Evolutionary conservation across 2,329 filamentous ascomycete species (phyloP).

Genomic region (Cladobotryum protrusum): DNA sequence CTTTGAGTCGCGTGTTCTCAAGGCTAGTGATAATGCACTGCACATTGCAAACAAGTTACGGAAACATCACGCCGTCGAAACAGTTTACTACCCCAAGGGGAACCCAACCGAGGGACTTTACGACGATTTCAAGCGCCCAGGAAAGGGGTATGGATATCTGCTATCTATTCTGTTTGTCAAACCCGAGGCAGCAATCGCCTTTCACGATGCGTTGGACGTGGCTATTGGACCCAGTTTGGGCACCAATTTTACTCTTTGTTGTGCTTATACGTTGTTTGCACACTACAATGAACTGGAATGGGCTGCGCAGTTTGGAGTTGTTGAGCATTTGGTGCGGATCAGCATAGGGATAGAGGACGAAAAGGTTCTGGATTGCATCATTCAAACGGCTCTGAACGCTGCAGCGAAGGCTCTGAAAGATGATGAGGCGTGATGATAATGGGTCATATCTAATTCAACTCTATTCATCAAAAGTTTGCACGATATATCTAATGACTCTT

Average conservation of each 20-base stretch:
- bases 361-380: conserved; percentile 20
- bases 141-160: conserved; percentile 45
- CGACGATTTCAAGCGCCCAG: conserved; percentile 25
- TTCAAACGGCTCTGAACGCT: conserved; percentile 15
- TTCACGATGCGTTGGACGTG: conserved; percentile 42
- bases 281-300: conserved; percentile 33
- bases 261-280: conserved; percentile 34
- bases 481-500: background rate
- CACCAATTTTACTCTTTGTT: conserved; percentile 41
- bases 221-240: conserved; percentile 47
- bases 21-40: conserved; percentile 21
- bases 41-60: conserved; percentile 21
- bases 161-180: conserved; percentile 43
- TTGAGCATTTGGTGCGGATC: conserved; percentile 36
- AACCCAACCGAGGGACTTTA: conserved; percentile 28
- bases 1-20: conserved; percentile 29
- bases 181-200: conserved; percentile 30
- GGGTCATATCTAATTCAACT: background rate
- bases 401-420: conserved; percentile 1
- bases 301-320: conserved; percentile 33
- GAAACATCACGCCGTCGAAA: conserved; percentile 16
- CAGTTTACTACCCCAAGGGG: conserved; percentile 38
- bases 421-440: too few relatives aligned
- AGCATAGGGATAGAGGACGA: conserved; percentile 38
- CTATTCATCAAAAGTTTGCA: background rate